Evolutionary conservation across 352 stramenopile species (phyloP), one percentile per base, ranked within the genome.

Genomic region (Peronosclerospora sorghi): DNA sequence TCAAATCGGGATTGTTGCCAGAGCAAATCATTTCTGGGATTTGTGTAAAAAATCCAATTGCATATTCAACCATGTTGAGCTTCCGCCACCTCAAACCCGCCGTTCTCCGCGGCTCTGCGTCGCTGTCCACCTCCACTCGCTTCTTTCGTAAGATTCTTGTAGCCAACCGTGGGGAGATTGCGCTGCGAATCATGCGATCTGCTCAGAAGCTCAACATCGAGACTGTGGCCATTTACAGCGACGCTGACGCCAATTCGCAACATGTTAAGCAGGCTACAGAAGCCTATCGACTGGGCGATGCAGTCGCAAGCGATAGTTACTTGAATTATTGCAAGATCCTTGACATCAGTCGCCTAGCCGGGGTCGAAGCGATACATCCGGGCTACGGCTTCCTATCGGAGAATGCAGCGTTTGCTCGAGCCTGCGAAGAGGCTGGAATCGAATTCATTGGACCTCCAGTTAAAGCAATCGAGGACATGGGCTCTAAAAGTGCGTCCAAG

Each of bases 301-400:
- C 76, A 5, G 60, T 77, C 12, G 66, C 79, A 6, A 73, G 51
- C 34, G 68, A 88, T 55, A 89, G 76, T 56, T 92, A 92, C 53
- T 50, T 92, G 21, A 78, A 83, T 48, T 79, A 66, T 54, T 41
- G 49, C 12, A 86, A 86, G 54, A 92, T 92, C 46, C 53, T 92
- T 8, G 67, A 85, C 5, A 65, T 82, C 50, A 66, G 55, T 40
- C 73, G 76, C 44, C 35, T 63, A 40, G 71, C 76, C 2, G 69
- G 76, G 30, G 74, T 67, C n/a, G 51, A 86, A 46, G 86, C 85
- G 20, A 73, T 96, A 21, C 86, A 96, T 59, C 86, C 86, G 0
- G 86, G 86, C 35, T 96, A 96, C 52, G 86, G 86, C 28, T 96
- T 96, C 46, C 39, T 96, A 24, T 94, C 77, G 19, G 86, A 96